Evolutionary conservation across 352 stramenopile genomes (phyloP), one percentile per base, ranked within the genome.

Genomic region (Phytopythium cucurbitacearum): DNA sequence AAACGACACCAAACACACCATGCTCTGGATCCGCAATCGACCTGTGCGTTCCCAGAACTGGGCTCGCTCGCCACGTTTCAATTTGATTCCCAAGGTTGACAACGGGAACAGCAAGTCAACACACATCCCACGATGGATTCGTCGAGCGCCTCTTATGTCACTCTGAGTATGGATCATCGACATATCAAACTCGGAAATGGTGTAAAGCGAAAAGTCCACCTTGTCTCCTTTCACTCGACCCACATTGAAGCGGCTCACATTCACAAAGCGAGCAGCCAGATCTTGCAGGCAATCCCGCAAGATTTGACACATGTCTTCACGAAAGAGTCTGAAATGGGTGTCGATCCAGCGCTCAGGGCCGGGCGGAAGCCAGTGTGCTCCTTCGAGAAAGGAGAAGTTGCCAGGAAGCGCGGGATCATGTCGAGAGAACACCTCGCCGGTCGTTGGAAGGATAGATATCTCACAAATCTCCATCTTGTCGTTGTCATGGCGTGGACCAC

Each of bases 321-420:
- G 60, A 53, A 71, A 74, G 11, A 79, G 50, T 16, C 69, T 66
- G 56, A 79, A 79, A 43, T 79, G 69, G 4, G 66, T 75, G 41
- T 79, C 69, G 6, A 79, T 53, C 66, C 64, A 76, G 8, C 66
- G 65, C 13, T 73, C 66, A 15, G 67, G 67, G 49, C 67, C 64
- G 13, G 66, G 60, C 1, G 63, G 64, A 52, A 79, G 48, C 67
- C 67, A 75, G 51, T 79, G 66, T 9, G 63, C 69, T 51, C 70
- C 71, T 8, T 53, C 53, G 36, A 72, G 66, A 44, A 74, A 75
- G 33, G 57, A 54, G 43, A 65, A 74, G 13, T 76, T 76, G 1
- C 64, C 69, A 33, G 69, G 69, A 28, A 79, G 35, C 9, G 69
- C 16, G 3, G 63, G 69, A 13, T 51, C 32, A 13, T 76, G 48